A percentile compares a stretch with the other conserved stretches of the same genome.
These are phyloP conservation scores for Neckera pumila DNA, from an alignment of 225 moss, liverwort and hornwort species.

Conservation along the genomic window DNA sequence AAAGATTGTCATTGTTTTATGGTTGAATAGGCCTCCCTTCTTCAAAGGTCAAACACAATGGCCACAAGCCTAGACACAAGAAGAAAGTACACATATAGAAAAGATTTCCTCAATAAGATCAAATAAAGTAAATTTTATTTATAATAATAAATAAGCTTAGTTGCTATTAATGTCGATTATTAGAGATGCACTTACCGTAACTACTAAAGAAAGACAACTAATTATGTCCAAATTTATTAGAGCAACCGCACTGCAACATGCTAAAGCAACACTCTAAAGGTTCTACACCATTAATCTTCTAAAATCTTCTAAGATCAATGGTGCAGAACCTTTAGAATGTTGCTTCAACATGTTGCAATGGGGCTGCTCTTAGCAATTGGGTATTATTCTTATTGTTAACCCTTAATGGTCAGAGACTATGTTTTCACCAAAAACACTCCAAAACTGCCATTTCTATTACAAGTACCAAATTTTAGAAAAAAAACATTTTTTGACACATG, in stretches of 20 bases:
- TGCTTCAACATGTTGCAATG: too few relatives aligned
- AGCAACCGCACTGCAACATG: too few relatives aligned
- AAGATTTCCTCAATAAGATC: neutral
- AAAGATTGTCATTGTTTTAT: neutral
- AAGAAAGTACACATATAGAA: neutral
- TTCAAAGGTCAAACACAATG: neutral
- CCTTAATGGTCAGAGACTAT: too few relatives aligned
- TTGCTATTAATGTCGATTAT: accelerated
- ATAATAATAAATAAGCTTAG: accelerated
- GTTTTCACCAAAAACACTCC: too few relatives aligned
- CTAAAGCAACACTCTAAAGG: too few relatives aligned
- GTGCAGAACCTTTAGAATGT: too few relatives aligned
- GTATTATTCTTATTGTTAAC: neutral
- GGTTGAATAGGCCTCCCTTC: neutral
- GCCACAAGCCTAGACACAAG: accelerated
- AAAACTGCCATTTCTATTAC: too few relatives aligned
- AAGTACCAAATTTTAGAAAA: too few relatives aligned
- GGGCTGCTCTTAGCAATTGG: neutral
- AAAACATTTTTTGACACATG: too few relatives aligned
- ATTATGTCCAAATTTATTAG: too few relatives aligned
- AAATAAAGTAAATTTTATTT: neutral
- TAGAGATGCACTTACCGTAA: neutral
- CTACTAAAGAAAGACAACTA: accelerated
- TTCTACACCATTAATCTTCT: too few relatives aligned
- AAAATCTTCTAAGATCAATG: too few relatives aligned